These are phyloP conservation scores for Paramecium octaurelia DNA, from an alignment of 73 alveolate genomes.

Conservation along the genomic window DNA sequence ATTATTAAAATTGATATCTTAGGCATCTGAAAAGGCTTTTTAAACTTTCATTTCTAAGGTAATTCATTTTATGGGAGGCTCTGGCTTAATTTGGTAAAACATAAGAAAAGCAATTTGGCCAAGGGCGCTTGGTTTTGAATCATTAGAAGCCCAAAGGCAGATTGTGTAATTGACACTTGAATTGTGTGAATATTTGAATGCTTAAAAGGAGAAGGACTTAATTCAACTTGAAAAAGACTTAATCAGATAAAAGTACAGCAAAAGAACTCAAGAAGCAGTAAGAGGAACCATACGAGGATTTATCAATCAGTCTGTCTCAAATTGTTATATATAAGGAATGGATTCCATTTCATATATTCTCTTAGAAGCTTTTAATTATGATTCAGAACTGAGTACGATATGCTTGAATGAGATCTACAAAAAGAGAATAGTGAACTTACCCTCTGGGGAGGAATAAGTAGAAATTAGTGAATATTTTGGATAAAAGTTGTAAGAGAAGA, in stretches of 20 bases:
- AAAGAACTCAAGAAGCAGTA: neutral
- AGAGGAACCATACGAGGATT: neutral
- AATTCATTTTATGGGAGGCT: neutral
- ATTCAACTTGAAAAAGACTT: neutral
- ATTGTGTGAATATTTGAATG: conserved; percentile 34
- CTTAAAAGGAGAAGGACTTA: neutral
- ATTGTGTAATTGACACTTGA: conserved; percentile 47
- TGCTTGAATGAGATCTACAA: neutral
- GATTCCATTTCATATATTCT: conserved; percentile 9
- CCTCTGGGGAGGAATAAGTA: neutral
- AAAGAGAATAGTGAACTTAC: neutral
- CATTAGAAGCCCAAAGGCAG: neutral
- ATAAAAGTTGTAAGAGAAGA: conserved; percentile 16
- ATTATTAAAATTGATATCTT: neutral
- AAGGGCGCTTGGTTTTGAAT: neutral
- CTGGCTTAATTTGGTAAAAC: conserved; percentile 24
- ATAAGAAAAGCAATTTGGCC: conserved; percentile 28
- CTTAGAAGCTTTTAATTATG: conserved; percentile 29
- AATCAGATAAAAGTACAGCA: neutral
- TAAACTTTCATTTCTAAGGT: neutral
- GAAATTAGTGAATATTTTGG: neutral
- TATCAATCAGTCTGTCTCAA: neutral
- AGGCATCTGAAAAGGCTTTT: conserved; percentile 30
- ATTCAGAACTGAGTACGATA: neutral
- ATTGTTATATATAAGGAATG: conserved; percentile 49